A percentile compares a stretch with the other conserved stretches of the same genome.
Evolutionary conservation across 768 basidiomycete genomes (phyloP).

Genomic region (Filobasidium wieringae): DNA sequence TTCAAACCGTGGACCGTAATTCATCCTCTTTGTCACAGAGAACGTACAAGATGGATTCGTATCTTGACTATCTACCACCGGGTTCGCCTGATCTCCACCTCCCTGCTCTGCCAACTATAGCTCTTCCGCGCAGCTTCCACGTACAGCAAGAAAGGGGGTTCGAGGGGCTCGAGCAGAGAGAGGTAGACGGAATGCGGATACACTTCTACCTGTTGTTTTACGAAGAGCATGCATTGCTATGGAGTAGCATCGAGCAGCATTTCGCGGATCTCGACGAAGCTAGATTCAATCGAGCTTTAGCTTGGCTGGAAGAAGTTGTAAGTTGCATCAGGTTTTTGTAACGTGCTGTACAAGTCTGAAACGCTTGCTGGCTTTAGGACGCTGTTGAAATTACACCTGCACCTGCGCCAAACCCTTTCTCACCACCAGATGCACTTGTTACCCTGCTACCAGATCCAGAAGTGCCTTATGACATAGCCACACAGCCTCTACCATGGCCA

Average conservation of each 20-base stretch:
- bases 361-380: not conserved
- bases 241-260: conserved; percentile 12
- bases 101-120: too few relatives aligned
- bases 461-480: not conserved
- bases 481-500: conserved; percentile 11
- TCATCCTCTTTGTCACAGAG: too few relatives aligned
- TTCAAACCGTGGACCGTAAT: too few relatives aligned
- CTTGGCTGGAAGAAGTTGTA: conserved; percentile 8
- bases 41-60: too few relatives aligned
- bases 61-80: too few relatives aligned
- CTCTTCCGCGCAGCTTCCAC: too few relatives aligned
- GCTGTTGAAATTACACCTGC: conserved; percentile 11
- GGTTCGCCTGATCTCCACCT: too few relatives aligned
- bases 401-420: conserved; percentile 10
- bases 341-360: not conserved
- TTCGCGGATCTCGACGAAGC: conserved; percentile 6
- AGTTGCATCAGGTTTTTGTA: not conserved
- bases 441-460: not conserved
- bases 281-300: conserved; percentile 8
- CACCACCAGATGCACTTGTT: conserved; percentile 13
- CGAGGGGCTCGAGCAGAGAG: not conserved
- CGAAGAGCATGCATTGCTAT: conserved; percentile 16
- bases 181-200: conserved; percentile 10
- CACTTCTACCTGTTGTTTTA: conserved; percentile 15
- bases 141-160: too few relatives aligned